phyloP scores from a whole-genome alignment of 345 rosid genomes.

The Kandelia obovata region DNA sequence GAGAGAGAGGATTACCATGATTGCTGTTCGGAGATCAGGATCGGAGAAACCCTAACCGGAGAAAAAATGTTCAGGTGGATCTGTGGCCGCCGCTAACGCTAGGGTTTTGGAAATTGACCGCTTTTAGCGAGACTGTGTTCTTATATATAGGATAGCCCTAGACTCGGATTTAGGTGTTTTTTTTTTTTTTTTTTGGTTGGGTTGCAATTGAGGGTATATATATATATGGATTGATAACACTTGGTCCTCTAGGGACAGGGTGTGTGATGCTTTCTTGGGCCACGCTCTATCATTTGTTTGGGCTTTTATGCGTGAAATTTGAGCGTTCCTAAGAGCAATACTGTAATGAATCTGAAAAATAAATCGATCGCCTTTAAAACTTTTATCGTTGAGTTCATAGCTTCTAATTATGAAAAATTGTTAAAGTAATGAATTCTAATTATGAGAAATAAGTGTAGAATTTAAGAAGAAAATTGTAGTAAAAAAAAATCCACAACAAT shows the following conservation, averaged over 20 bases:
- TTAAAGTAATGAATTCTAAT: too few species aligned
- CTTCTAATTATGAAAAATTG: too few species aligned
- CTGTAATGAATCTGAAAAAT: too few species aligned
- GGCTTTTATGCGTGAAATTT: neutral
- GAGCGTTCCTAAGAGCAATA: too few species aligned
- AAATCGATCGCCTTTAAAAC: too few species aligned
- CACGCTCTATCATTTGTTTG: too few species aligned
- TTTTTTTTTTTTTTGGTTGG: neutral
- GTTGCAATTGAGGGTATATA: neutral
- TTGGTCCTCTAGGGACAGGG: neutral
- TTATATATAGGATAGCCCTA: slow-evolving; percentile 13
- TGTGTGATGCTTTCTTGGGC: neutral
- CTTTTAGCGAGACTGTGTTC: too few species aligned
- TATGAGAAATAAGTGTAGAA: too few species aligned
- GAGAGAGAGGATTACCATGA: slow-evolving; percentile 27
- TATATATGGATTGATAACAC: neutral
- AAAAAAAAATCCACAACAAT: too few species aligned
- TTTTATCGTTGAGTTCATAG: too few species aligned
- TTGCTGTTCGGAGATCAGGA: neutral
- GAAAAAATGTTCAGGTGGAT: neutral
- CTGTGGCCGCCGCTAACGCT: slow-evolving; percentile 17
- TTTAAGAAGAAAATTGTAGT: too few species aligned
- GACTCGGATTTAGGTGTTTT: neutral
- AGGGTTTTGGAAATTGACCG: too few species aligned
- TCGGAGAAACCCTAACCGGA: neutral